Evolutionary conservation across 2,329 filamentous ascomycete species (phyloP).

Genomic region (Cladosporium sp.): DNA sequence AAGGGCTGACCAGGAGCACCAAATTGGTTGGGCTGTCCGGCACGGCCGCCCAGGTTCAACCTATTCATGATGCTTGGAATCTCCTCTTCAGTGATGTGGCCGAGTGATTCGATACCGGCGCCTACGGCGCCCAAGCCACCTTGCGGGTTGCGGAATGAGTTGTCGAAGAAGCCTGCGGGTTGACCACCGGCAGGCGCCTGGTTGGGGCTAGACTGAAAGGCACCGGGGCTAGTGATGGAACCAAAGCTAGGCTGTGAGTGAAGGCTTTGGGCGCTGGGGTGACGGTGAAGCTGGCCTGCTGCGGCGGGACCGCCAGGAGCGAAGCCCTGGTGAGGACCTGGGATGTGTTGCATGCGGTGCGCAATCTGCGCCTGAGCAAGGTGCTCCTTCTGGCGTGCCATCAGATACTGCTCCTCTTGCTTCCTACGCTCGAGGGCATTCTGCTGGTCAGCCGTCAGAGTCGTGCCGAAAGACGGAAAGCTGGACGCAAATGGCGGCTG

Average conservation of each 20-base stretch:
- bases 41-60: conserved; percentile 52
- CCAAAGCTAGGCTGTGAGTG: conserved; percentile 97
- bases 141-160: conserved; percentile 39
- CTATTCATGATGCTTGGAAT: conserved; percentile 60
- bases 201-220: conserved; percentile 58
- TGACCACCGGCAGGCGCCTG: conserved; percentile 36
- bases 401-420: conserved; percentile 95
- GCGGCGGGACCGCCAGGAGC: conserved; percentile 24
- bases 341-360: conserved; percentile 66
- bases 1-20: conserved; percentile 41
- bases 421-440: conserved; percentile 95
- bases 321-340: conserved; percentile 46
- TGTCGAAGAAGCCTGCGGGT: conserved; percentile 67
- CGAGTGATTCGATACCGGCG: conserved; percentile 40
- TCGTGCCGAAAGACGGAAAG: conserved; percentile 94
- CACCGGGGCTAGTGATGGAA: conserved; percentile 81
- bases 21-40: conserved; percentile 44
- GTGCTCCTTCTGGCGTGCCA: conserved; percentile 93
- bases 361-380: conserved; percentile 80
- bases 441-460: conserved; percentile 93
- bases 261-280: conserved; percentile 89
- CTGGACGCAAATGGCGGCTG: conserved; percentile 85
- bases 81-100: conserved; percentile 63
- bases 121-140: conserved; percentile 42
- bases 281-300: conserved; percentile 74